Evolutionary conservation across 768 basidiomycete genomes (phyloP).

Genomic region (Scleroderma bovista): DNA sequence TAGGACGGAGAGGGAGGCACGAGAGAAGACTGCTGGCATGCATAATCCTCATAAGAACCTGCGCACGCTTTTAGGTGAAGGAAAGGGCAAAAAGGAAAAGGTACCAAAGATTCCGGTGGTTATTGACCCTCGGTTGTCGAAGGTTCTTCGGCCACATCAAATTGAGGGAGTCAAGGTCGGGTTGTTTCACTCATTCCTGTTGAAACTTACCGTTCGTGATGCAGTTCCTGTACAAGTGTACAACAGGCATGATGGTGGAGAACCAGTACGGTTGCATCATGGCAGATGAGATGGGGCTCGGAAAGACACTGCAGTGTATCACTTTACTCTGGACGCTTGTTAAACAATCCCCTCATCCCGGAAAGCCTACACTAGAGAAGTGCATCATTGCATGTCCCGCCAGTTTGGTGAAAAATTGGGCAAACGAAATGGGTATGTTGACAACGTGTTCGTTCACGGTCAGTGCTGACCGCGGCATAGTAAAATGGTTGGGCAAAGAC

Average conservation of each 20-base stretch:
- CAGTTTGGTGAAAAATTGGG: conserved; percentile 97
- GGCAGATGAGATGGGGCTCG: conserved; percentile 99
- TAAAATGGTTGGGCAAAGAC: conserved; percentile 92
- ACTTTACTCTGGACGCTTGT: conserved; percentile 91
- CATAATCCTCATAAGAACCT: conserved; percentile 93
- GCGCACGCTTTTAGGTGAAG: conserved; percentile 69
- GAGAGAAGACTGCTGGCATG: conserved; percentile 65
- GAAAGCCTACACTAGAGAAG: conserved; percentile 89
- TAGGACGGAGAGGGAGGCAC: conserved; percentile 56
- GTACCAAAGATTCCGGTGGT: conserved; percentile 89
- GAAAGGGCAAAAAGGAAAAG: conserved; percentile 58
- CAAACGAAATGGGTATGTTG: conserved; percentile 80
- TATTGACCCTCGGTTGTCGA: conserved; percentile 83
- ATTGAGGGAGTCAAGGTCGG: conserved; percentile 94
- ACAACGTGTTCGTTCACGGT: not conserved
- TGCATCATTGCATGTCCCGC: conserved; percentile 97
- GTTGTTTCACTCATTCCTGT: conserved; percentile 3
- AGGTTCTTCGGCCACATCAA: conserved; percentile 94
- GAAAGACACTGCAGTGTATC: conserved; percentile 96
- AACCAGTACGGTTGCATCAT: conserved; percentile 96
- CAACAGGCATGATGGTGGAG: conserved; percentile 88
- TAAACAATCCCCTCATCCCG: conserved; percentile 88
- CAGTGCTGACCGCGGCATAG: conserved; percentile 35
- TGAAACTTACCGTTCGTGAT: not conserved
- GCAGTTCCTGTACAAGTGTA: conserved; percentile 93